phyloP scores from a whole-genome alignment of 768 basidiomycete species.

The Lyophyllum semitale region DNA sequence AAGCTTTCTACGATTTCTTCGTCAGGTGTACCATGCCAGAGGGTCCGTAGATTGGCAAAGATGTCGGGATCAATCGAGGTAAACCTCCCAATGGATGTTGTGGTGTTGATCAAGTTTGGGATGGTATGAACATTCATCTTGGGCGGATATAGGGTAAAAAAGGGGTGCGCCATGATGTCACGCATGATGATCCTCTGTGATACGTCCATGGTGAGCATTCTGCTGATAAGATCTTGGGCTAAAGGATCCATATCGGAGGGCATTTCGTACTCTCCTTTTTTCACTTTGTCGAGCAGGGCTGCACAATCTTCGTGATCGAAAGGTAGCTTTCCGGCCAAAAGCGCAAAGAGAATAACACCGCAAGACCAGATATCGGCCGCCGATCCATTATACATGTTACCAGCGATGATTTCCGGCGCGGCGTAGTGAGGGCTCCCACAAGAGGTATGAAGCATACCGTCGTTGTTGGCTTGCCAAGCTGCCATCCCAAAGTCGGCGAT shows the following conservation, averaged over 20 bases:
- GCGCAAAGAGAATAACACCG: conserved; percentile 88
- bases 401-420: conserved; percentile 87
- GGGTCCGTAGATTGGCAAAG: conserved; percentile 83
- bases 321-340: conserved; percentile 86
- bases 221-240: conserved; percentile 75
- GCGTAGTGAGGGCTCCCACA: conserved; percentile 97
- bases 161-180: conserved; percentile 80
- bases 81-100: conserved; percentile 61
- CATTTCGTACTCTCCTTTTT: conserved; percentile 71
- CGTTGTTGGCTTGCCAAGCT: conserved; percentile 73
- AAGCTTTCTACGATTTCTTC: conserved; percentile 72
- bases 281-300: conserved; percentile 80
- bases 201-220: conserved; percentile 81
- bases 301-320: conserved; percentile 89
- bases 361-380: conserved; percentile 97
- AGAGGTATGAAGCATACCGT: conserved; percentile 69
- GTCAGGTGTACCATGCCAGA: conserved; percentile 87
- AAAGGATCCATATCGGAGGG: conserved; percentile 66
- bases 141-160: conserved; percentile 61
- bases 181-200: conserved; percentile 79
- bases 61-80: conserved; percentile 86
- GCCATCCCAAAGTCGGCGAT: conserved; percentile 99
- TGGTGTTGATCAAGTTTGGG: conserved; percentile 67
- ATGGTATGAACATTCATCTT: conserved; percentile 42
- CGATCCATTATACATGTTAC: conserved; percentile 80